phyloP scores from a whole-genome alignment of 108 stramenopile species.

The Fragilaria radians region DNA sequence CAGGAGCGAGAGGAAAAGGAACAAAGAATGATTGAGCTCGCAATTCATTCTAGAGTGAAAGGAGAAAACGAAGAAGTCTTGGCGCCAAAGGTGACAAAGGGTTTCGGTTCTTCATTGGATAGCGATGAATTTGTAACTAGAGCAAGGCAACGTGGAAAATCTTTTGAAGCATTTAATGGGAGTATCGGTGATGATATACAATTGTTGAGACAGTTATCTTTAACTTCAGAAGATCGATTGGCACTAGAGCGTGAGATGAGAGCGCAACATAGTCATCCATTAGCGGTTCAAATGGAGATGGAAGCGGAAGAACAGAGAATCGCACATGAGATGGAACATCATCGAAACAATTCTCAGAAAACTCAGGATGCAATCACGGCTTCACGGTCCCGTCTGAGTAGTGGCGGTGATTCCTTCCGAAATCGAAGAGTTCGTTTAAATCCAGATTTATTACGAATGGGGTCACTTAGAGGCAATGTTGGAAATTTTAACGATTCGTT shows the following conservation, averaged over 20 bases:
- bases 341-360: conserved; percentile 10
- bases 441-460: too few species aligned
- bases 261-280: conserved; percentile 58
- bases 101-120: conserved; percentile 64
- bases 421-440: too few species aligned
- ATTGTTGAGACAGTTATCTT: conserved; percentile 37
- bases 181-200: conserved; percentile 7
- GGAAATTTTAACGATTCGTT: too few species aligned
- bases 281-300: conserved; percentile 42
- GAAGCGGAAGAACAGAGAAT: conserved; percentile 65
- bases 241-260: conserved; percentile 65
- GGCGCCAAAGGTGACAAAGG: conserved; percentile 2
- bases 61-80: not conserved
- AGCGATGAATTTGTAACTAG: conserved; percentile 43
- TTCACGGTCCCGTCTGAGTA: too few species aligned
- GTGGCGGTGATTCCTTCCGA: too few species aligned
- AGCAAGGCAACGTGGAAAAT: conserved; percentile 38
- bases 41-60: conserved; percentile 18
- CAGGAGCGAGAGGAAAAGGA: conserved; percentile 39
- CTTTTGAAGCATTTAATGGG: conserved; percentile 8
- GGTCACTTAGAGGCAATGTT: too few species aligned
- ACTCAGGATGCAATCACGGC: conserved; percentile 2
- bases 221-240: conserved; percentile 63
- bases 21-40: conserved; percentile 41
- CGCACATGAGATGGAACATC: conserved; percentile 51